These are phyloP conservation scores for Debaryomyces sp. DNA, from an alignment of 1,139 yeast species.

Conservation along the genomic window DNA sequence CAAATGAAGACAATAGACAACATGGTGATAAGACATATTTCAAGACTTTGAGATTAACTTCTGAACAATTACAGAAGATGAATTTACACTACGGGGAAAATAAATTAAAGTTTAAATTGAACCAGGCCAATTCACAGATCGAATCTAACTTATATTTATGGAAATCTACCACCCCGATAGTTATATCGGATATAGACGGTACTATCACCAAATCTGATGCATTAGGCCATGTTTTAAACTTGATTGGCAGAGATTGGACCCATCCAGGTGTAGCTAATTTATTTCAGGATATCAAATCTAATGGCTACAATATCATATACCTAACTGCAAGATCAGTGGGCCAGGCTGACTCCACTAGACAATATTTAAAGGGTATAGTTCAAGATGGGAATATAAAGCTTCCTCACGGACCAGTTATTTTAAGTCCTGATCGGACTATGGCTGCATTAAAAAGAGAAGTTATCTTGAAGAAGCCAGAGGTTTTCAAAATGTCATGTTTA, in stretches of 20 bases:
- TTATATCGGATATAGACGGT: constrained; percentile 97
- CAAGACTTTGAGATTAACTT: constrained; percentile 86
- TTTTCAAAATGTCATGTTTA: constrained; percentile 96
- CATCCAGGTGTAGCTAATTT: constrained; percentile 93
- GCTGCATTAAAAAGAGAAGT: constrained; percentile 94
- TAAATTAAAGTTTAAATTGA: constrained; percentile 74
- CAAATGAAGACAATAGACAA: not conserved
- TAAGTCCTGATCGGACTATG: constrained; percentile 95
- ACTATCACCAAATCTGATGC: constrained; percentile 98
- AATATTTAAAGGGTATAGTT: constrained; percentile 74
- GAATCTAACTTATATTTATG: constrained; percentile 78
- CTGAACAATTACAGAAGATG: constrained; percentile 80
- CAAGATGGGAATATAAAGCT: constrained; percentile 71
- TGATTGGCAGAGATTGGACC: constrained; percentile 98
- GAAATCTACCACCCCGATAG: constrained; percentile 86
- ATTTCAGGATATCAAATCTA: constrained; percentile 78
- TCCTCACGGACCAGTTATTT: constrained; percentile 92
- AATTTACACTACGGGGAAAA: constrained; percentile 80
- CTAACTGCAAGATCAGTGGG: constrained; percentile 96
- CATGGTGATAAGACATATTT: constrained; percentile 52
- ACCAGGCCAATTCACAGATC: constrained; percentile 79
- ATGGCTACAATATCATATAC: constrained; percentile 93
- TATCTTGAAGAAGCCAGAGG: constrained; percentile 92
- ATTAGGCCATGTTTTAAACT: constrained; percentile 90
- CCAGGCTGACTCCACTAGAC: constrained; percentile 90